These are phyloP conservation scores for Chalara sp. DNA, from an alignment of 2,329 filamentous ascomycete species.

Conservation along the genomic window DNA sequence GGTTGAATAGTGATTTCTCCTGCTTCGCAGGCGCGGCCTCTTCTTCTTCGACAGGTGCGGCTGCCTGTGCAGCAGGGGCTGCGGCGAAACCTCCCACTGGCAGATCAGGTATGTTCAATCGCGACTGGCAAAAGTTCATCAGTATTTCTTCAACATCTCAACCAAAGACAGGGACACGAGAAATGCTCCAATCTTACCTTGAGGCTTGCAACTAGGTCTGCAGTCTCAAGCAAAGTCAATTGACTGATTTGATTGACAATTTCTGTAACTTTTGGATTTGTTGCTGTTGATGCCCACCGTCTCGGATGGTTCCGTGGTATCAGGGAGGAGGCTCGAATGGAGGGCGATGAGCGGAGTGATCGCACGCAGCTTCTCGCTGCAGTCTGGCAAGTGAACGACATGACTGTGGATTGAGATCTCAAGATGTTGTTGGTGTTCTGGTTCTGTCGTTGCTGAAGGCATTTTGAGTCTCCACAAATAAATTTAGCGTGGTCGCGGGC, in stretches of 20 bases:
- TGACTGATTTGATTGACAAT: conserved; percentile 99
- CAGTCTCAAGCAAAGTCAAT: conserved; percentile 95
- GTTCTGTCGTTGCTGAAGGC: conserved; percentile 4
- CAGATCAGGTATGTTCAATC: conserved; percentile 96
- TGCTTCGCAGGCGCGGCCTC: conserved; percentile 82
- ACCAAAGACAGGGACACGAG: not conserved
- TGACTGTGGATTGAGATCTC: conserved; percentile 32
- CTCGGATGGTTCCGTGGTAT: conserved; percentile 45
- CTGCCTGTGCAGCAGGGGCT: conserved; percentile 50
- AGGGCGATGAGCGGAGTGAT: conserved; percentile 46
- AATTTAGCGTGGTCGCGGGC: conserved; percentile 10
- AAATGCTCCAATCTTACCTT: conserved; percentile 57
- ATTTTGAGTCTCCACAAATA: conserved; percentile 7
- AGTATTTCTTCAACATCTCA: conserved; percentile 5
- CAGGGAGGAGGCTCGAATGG: conserved; percentile 37
- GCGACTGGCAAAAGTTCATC: conserved; percentile 52
- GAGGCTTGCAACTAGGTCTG: conserved; percentile 86
- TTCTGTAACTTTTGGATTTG: conserved; percentile 83
- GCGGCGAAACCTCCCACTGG: conserved; percentile 87
- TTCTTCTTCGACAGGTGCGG: conserved; percentile 69
- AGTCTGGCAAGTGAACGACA: conserved; percentile 58
- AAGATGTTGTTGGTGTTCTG: conserved; percentile 4
- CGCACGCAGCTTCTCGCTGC: conserved; percentile 59
- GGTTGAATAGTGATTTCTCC: conserved; percentile 95
- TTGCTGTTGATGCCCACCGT: conserved; percentile 84